phyloP scores from a whole-genome alignment of 2,329 filamentous ascomycete genomes.

The Penicillium sp. region DNA sequence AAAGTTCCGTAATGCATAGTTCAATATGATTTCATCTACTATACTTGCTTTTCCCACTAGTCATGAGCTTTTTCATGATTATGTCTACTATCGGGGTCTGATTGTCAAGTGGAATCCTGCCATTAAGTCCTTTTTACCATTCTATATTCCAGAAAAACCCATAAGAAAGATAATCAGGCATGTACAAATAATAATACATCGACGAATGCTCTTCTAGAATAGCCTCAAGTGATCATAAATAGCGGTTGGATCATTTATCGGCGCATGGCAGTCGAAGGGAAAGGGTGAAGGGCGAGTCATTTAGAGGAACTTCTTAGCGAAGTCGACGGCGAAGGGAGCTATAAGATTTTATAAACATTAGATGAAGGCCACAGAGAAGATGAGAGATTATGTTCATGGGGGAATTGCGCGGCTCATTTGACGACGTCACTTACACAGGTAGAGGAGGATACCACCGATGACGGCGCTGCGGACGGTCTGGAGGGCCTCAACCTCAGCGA shows the following conservation, averaged over 20 bases:
- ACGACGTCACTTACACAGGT: slow-evolving; percentile 56
- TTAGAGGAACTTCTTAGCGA: slow-evolving; percentile 50
- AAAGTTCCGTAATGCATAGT: slow-evolving; percentile 24
- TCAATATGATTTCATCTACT: slow-evolving; percentile 18
- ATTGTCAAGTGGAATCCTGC: slow-evolving; percentile 4
- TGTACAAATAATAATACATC: slow-evolving; percentile 39
- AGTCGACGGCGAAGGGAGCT: slow-evolving; percentile 54
- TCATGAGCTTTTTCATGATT: not conserved
- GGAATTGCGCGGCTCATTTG: not conserved
- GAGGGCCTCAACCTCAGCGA: slow-evolving; percentile 55
- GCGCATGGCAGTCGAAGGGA: not conserved
- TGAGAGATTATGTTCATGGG: not conserved
- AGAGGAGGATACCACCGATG: slow-evolving; percentile 57
- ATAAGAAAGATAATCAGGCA: slow-evolving; percentile 22
- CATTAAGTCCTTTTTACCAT: slow-evolving; percentile 14
- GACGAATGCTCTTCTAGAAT: slow-evolving; percentile 11
- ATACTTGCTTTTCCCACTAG: not conserved
- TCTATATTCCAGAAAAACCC: slow-evolving; percentile 21
- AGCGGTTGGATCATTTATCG: slow-evolving; percentile 3
- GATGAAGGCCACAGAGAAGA: not conserved
- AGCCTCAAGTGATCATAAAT: not conserved
- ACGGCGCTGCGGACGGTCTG: slow-evolving; percentile 57
- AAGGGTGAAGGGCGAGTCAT: slow-evolving; percentile 9
- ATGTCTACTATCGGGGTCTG: not conserved
- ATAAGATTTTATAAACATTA: not conserved